Percentiles rank a stretch among this genome's conserved stretches.
Conservation (phyloP, 2,329 filamentous ascomycete genomes). For the Aureobasidium leucospermi region DNA sequence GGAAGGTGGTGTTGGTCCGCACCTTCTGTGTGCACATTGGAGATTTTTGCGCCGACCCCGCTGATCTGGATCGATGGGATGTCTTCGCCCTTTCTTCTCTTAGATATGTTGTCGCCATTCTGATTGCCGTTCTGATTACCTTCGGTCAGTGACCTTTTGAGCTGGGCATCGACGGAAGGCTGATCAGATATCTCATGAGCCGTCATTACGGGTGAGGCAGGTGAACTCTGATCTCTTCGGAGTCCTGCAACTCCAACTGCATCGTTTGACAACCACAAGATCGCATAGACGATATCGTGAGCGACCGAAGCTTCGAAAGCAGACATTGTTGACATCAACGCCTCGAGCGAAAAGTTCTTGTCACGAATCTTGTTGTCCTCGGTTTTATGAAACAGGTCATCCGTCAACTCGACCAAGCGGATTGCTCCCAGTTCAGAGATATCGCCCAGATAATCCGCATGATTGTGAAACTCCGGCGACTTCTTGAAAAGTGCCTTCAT, state of each 20-base stretch:
- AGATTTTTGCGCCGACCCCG: neutral
- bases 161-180: neutral
- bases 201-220: neutral
- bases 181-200: neutral
- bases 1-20: neutral
- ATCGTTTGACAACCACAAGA: slow-evolving; percentile 15
- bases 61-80: neutral
- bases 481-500: neutral
- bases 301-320: slow-evolving; percentile 9
- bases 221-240: neutral
- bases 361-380: neutral
- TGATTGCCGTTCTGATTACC: neutral
- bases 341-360: slow-evolving; percentile 4
- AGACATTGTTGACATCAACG: slow-evolving; percentile 3
- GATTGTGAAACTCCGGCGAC: neutral
- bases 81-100: neutral
- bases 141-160: neutral
- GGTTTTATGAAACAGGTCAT: slow-evolving; percentile 5
- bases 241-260: neutral
- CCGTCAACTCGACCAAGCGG: slow-evolving; percentile 1
- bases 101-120: neutral
- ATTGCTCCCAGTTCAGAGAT: slow-evolving; percentile 1
- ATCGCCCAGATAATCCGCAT: slow-evolving; percentile 3
- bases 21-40: neutral
- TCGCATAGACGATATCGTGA: slow-evolving; percentile 14